A percentile compares a stretch with the other conserved stretches of the same genome.
Conservation (phyloP, 352 stramenopile genomes). For the Phytopythium ostracodes region DNA sequence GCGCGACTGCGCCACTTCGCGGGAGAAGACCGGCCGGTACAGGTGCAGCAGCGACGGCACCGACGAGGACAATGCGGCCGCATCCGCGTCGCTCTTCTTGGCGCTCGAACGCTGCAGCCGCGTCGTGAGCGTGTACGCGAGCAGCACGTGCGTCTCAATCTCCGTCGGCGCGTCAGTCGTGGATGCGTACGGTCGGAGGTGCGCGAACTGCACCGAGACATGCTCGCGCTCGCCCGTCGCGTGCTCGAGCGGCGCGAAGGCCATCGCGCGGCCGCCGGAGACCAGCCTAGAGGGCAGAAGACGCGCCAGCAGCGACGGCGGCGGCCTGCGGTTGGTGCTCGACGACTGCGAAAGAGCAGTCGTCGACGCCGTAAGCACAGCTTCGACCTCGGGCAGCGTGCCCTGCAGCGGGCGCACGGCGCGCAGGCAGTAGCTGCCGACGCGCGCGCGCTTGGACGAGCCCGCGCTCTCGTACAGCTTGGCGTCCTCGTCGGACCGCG, state of each 20-base stretch:
- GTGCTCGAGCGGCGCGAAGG: conserved; percentile 48
- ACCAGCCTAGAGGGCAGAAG: conserved; percentile 43
- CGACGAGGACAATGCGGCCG: conserved; percentile 14
- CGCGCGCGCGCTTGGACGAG: conserved; percentile 3
- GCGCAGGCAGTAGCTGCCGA: conserved; percentile 33
- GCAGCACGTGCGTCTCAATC: conserved; percentile 49
- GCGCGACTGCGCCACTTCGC: conserved; percentile 22
- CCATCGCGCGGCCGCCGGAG: conserved; percentile 31
- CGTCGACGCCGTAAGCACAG: conserved; percentile 39
- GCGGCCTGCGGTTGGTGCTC: neutral
- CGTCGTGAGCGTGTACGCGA: conserved; percentile 62
- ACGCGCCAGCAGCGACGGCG: conserved; percentile 29
- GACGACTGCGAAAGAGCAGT: conserved; percentile 15
- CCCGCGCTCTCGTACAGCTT: conserved; percentile 54
- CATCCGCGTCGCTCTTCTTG: conserved; percentile 22
- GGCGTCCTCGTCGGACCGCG: conserved; percentile 42
- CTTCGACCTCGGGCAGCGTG: conserved; percentile 47
- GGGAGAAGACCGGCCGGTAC: conserved; percentile 41
- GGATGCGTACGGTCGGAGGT: conserved; percentile 29
- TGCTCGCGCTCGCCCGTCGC: conserved; percentile 64
- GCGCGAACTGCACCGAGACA: conserved; percentile 47
- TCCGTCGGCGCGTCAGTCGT: conserved; percentile 3
- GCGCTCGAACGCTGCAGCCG: conserved; percentile 52
- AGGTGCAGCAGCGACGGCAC: conserved; percentile 67
- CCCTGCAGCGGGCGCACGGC: conserved; percentile 49